Conservation (phyloP, 495 filamentous ascomycete species). For the Glutinoglossum americanum region DNA sequence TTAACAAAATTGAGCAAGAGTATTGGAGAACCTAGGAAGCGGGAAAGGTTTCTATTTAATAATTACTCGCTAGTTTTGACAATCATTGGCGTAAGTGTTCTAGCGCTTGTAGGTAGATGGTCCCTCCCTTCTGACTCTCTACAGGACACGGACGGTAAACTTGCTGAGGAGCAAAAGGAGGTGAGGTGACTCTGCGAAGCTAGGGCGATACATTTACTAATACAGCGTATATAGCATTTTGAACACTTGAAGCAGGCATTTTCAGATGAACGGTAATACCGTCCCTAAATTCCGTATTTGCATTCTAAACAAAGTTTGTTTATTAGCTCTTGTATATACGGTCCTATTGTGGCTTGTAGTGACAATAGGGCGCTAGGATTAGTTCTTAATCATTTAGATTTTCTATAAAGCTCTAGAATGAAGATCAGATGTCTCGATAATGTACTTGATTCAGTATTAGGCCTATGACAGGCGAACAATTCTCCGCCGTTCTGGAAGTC, state of each 20-base stretch:
- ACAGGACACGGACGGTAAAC: constrained; percentile 6
- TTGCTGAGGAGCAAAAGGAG: constrained; percentile 7
- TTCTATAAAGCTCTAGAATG: too few relatives aligned
- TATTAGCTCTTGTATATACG: background rate
- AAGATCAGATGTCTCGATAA: too few relatives aligned
- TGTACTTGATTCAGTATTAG: too few relatives aligned
- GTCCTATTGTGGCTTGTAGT: background rate
- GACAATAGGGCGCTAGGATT: background rate
- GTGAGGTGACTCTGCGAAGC: background rate
- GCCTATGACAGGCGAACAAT: too few relatives aligned
- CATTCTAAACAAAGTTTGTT: background rate
- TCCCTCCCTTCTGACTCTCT: background rate
- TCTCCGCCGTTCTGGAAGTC: background rate
- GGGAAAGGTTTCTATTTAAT: constrained; percentile 76
- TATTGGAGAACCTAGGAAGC: constrained; percentile 53
- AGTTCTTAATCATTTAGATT: background rate
- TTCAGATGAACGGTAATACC: background rate
- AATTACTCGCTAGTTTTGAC: constrained; percentile 85
- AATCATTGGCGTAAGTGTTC: constrained; percentile 45
- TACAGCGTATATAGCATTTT: background rate
- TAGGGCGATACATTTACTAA: background rate
- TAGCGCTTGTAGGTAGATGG: background rate
- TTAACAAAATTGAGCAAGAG: constrained; percentile 43
- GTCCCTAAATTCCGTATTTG: background rate
- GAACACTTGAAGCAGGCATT: constrained; percentile 2